Evolutionary conservation across 2,329 filamentous ascomycete species (phyloP), one percentile per base, ranked within the genome.

Genomic region (Xylariales sp.): DNA sequence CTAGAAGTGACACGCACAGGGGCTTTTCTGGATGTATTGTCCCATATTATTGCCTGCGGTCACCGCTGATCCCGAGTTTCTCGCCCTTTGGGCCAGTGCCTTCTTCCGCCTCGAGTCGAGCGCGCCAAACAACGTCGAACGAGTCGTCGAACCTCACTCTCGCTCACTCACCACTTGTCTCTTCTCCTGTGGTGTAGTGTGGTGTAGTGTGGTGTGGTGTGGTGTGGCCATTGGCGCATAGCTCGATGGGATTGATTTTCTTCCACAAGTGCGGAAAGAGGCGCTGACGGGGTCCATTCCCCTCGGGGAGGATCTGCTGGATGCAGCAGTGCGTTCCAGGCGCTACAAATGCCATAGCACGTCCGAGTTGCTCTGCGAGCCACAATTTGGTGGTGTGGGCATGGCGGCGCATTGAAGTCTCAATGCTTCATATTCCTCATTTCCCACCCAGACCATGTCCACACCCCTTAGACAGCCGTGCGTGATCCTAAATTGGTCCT

Each of bases 371-470:
- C 48, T 51, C 37, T 32, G 35, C 42, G 51, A 50, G 50, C 52
- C 51, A 52, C 46, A 46, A 47, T 24, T n/a, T n/a, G n/a, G n/a
- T n/a, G n/a, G n/a, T n/a, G n/a, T n/a, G n/a, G n/a, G n/a, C n/a
- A n/a, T n/a, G n/a, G n/a, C n/a, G n/a, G n/a, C n/a, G 53, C 56
- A 57, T 56, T 56, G 51, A 56, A 54, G 50, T 49, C 51, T 55
- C 49, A 53, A 51, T 54, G 51, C 54, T 51, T 52, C 49, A 52
- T 49, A 51, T 53, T 48, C 45, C 45, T 53, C 52, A 57, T 57
- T 59, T 59, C 53, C 56, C 52, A 40, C 33, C 54, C 51, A 50
- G 52, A 54, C 56, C 56, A 55, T 54, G 50, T 47, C 47, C 49
- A 54, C 52, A 36, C 44, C 51, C 53, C 52, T 56, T 56, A 54